These are phyloP conservation scores for Penicillium robsamsonii DNA, from an alignment of 495 filamentous ascomycete genomes.

Conservation along the genomic window DNA sequence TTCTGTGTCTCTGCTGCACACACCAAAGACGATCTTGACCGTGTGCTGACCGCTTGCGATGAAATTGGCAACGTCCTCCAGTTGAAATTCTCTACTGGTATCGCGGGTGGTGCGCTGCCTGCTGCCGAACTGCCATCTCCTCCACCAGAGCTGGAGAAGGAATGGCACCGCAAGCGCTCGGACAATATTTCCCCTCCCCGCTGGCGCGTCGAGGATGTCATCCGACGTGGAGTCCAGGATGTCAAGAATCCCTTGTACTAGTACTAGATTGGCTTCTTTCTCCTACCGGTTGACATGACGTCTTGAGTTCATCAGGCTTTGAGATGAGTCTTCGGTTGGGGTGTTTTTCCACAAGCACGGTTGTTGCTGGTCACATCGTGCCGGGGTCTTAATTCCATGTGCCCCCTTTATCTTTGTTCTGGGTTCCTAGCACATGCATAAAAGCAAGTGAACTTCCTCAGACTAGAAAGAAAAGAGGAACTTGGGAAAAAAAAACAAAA, in stretches of 20 bases:
- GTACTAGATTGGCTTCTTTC: slow-evolving; percentile 25
- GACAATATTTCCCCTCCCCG: slow-evolving; percentile 64
- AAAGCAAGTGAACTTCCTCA: slow-evolving; percentile 4
- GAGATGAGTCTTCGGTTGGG: slow-evolving; percentile 15
- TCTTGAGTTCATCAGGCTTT: slow-evolving; percentile 19
- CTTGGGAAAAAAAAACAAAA: slow-evolving; percentile 7
- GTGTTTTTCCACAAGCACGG: slow-evolving; percentile 28
- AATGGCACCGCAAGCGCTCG: slow-evolving; percentile 46
- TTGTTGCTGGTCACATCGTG: slow-evolving; percentile 45
- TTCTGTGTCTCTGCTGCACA: slow-evolving; percentile 96
- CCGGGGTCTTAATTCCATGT: slow-evolving; percentile 23
- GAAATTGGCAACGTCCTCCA: slow-evolving; percentile 90
- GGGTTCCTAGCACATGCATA: slow-evolving; percentile 10
- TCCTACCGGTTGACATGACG: slow-evolving; percentile 15
- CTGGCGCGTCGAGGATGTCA: slow-evolving; percentile 78
- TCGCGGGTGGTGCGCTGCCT: slow-evolving; percentile 82
- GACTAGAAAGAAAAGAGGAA: slow-evolving; percentile 9
- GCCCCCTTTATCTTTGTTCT: slow-evolving; percentile 16
- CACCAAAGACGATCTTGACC: slow-evolving; percentile 96
- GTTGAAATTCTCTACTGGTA: slow-evolving; percentile 91
- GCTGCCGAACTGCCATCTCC: slow-evolving; percentile 63
- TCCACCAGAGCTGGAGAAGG: slow-evolving; percentile 70
- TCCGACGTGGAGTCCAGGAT: slow-evolving; percentile 75
- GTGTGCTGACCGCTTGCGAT: slow-evolving; percentile 84
- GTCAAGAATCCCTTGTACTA: slow-evolving; percentile 64